Conservation (phyloP, 192 early-diverging fungal species). For the Phycomyces blakesleeanus region DNA sequence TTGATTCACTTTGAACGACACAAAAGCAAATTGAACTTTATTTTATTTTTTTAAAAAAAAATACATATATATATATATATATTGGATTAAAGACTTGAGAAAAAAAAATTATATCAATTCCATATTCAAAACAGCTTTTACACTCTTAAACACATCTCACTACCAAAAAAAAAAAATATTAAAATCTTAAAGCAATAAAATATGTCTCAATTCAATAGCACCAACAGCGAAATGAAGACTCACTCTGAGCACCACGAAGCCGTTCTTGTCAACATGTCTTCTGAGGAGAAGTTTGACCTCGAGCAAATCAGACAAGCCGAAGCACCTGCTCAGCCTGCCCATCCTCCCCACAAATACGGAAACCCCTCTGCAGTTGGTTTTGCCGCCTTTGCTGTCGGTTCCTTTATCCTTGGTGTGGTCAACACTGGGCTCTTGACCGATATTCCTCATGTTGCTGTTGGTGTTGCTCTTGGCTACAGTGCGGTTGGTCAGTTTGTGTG, state of each 20-base stretch:
- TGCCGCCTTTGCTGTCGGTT: conserved; percentile 18
- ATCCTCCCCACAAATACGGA: not conserved
- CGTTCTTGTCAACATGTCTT: not conserved
- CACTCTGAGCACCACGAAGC: conserved; percentile 8
- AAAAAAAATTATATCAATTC: too few species aligned
- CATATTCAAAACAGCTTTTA: not conserved
- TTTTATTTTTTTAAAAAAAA: too few species aligned
- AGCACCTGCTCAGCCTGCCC: not conserved
- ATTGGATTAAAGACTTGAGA: too few species aligned
- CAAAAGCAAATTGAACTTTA: too few species aligned
- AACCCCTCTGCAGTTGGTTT: conserved; percentile 23
- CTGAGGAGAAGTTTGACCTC: not conserved
- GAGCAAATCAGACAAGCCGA: not conserved
- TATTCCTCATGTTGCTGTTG: conserved; percentile 25
- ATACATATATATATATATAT: too few species aligned
- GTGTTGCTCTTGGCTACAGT: conserved; percentile 19
- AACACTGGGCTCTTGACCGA: conserved; percentile 13
- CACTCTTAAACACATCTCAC: too few species aligned
- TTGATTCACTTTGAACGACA: too few species aligned
- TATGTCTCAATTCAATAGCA: not conserved
- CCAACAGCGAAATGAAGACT: conserved; percentile 2
- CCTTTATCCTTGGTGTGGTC: conserved; percentile 24
- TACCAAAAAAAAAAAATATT: too few species aligned
- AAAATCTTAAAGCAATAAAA: too few species aligned
- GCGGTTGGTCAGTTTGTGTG: conserved; percentile 21